A percentile compares a stretch with the other conserved stretches of the same genome.
phyloP scores from a whole-genome alignment of 345 rosid genomes.

The Eucalyptus victrix region DNA sequence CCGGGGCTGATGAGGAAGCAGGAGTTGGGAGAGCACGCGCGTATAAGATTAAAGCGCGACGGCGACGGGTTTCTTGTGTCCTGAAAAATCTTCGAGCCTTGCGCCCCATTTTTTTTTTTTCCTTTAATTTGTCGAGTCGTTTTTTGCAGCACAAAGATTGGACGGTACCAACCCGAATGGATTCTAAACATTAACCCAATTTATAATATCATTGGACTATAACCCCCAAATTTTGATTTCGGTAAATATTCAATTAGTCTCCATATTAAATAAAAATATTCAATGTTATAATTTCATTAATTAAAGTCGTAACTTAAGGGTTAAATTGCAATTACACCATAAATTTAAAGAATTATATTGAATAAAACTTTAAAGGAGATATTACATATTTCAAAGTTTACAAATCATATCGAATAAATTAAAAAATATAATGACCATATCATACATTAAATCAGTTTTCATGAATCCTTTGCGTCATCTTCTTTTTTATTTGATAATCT shows the following conservation, averaged over 20 bases:
- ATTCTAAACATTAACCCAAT: no score
- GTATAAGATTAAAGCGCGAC: neutral
- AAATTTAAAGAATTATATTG: no score
- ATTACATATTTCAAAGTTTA: fast-evolving
- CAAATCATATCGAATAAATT: no score
- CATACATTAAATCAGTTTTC: no score
- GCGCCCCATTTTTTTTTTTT: neutral
- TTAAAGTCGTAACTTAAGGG: fast-evolving
- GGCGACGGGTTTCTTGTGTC: neutral
- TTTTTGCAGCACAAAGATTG: neutral
- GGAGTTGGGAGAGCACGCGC: neutral
- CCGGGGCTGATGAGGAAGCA: neutral
- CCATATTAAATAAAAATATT: no score
- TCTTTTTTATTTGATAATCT: neutral
- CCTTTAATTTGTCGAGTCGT: neutral
- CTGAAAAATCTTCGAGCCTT: neutral
- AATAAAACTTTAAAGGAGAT: fast-evolving
- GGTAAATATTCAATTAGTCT: no score
- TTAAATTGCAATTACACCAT: no score
- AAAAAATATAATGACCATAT: no score
- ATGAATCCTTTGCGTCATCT: neutral
- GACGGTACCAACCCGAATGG: neutral
- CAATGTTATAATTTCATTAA: no score
- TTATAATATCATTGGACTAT: no score
- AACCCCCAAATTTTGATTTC: fast-evolving